Evolutionary conservation across 208 protist genomes (phyloP).

Genomic region (Wallacemonas sp.): DNA sequence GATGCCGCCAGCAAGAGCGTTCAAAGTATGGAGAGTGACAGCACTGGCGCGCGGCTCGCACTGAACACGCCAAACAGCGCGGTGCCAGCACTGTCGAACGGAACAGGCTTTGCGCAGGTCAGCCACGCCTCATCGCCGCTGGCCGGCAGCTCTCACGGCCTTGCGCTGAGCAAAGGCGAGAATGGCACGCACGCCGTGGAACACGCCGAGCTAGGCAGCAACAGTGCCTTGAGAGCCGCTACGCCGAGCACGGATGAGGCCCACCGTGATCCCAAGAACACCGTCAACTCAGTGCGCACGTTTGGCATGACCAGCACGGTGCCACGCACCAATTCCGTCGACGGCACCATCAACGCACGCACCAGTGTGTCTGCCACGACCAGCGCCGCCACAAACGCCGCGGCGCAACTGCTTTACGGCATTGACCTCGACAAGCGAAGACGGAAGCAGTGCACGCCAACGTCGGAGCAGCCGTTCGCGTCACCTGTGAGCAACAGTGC

Average conservation of each 20-base stretch:
- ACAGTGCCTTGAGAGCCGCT: neutral
- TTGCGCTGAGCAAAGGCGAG: no score
- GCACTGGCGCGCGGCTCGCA: neutral
- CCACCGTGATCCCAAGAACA: neutral
- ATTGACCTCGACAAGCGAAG: slow-evolving; percentile 10
- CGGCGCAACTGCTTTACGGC: slow-evolving; percentile 28
- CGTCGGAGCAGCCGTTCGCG: neutral
- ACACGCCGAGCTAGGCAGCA: neutral
- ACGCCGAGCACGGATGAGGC: neutral
- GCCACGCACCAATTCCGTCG: neutral
- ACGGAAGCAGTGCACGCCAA: neutral
- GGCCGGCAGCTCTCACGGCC: no score
- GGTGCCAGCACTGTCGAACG: no score
- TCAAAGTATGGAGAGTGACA: neutral
- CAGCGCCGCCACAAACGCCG: slow-evolving; percentile 7
- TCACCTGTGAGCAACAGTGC: slow-evolving; percentile 2
- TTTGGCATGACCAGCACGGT: neutral
- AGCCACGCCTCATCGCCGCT: no score
- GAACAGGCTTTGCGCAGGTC: no score
- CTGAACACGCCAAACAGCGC: neutral
- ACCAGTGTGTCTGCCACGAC: neutral
- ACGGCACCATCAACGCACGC: neutral
- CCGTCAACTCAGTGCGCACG: neutral
- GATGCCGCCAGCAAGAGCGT: neutral
- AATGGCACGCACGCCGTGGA: neutral